Evolutionary conservation across 345 rosid species (phyloP), one percentile per base, ranked within the genome.

Genomic region (Citrus sp.): DNA sequence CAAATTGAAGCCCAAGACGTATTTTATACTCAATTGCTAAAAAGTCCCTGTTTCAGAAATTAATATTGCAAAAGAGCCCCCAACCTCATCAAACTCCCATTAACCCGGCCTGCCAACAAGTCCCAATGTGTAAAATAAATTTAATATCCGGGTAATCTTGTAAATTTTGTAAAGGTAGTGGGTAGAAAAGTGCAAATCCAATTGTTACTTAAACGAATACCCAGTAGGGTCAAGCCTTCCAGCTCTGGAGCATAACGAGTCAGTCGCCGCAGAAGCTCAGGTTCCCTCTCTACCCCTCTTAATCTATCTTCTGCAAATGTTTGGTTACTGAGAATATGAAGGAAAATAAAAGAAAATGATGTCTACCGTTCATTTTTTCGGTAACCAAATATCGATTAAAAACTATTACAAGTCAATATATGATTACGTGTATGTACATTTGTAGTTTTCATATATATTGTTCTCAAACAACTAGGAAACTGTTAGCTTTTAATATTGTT

Each of bases 191-290:
- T 37, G 78, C 37, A 77, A 67, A 67, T 77, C 7, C 1, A 14
- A 21, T 25, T 35, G 49, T 4, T 79, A 79, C 67, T 67, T 79
- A 79, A 79, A 59, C 42, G 74, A 58, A 22, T 32, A 22, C 51
- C 38, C 8, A 30, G 28, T 74, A 80, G 82, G 78, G 79, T 74
- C 68, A 3, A 14, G 42, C 4, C 3, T 73, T 28, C 49, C 25
- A 14, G 8, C 76, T 25, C 60, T 55, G 22, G 8, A 46, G 83
- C 24, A n/a, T 3, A 2, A 30, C 62, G 49, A 65, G 58, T 37
- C 40, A 32, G 62, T 54, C 10, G 85, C 83, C 7, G 85, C 85
- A 75, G 87, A 80, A 63, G 72, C 18, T 51, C 46, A 77, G 67
- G 77, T 70, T 18, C 1, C 30, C 56, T 56, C 64, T 27, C 27